Percentiles rank a stretch among this genome's conserved stretches.
phyloP scores from a whole-genome alignment of 805 yeast species.

The Brettanomyces naardenensis region DNA sequence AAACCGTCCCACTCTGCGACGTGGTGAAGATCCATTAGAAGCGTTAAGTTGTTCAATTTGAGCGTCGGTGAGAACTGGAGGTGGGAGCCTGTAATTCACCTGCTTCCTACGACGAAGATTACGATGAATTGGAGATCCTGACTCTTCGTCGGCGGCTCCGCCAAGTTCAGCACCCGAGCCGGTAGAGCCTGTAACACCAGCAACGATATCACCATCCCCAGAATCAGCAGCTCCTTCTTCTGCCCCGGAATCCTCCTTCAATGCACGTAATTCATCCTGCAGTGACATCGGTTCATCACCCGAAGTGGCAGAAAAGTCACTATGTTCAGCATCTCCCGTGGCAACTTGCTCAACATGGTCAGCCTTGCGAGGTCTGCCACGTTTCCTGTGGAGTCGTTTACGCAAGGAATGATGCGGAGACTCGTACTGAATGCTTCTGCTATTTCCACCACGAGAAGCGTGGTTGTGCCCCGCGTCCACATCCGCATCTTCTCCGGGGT shows the following conservation, averaged over 20 bases:
- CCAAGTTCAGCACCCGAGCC: too few species aligned
- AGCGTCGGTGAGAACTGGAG: constrained; percentile 51
- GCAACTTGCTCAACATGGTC: constrained; percentile 9
- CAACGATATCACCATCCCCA: too few species aligned
- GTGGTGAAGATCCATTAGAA: constrained; percentile 2
- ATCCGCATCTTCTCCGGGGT: constrained; percentile 6
- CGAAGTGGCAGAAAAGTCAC: constrained; percentile 7
- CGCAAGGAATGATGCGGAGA: neutral
- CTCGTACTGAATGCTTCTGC: neutral
- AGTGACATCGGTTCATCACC: constrained; percentile 29
- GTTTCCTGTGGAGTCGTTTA: constrained; percentile 1
- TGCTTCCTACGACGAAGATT: constrained; percentile 60
- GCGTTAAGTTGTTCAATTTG: constrained; percentile 20
- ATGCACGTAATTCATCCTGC: constrained; percentile 58
- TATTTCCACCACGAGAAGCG: neutral
- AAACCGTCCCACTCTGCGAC: constrained; percentile 3
- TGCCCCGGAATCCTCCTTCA: constrained; percentile 39
- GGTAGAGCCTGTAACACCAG: too few species aligned
- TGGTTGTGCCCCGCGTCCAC: neutral
- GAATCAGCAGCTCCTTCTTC: neutral
- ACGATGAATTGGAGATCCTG: constrained; percentile 33
- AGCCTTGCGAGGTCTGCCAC: constrained; percentile 2
- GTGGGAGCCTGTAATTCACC: constrained; percentile 76
- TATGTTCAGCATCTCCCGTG: constrained; percentile 11
- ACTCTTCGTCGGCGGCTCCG: neutral